Conservation (phyloP, 306 rosid genomes). For the Vigna nakashimae region DNA sequence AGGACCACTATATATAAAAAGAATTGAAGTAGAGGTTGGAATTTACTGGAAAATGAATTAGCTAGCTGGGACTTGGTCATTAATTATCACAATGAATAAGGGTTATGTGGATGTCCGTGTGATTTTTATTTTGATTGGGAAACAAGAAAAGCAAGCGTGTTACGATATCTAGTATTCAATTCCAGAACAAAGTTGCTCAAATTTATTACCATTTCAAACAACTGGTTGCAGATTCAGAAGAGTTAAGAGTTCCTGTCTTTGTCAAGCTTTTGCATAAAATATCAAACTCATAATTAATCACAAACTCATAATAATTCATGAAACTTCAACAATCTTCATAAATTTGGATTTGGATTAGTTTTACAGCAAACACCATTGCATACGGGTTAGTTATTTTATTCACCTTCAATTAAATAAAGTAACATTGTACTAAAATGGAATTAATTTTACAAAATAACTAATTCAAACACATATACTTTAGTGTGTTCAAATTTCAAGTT, state of each 20-base stretch:
- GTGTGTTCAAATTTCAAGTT: no score
- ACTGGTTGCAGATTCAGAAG: background rate
- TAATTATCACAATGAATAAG: background rate
- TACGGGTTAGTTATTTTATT: no score
- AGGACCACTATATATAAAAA: constrained; percentile 6
- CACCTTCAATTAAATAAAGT: no score
- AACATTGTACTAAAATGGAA: no score
- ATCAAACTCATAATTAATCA: background rate
- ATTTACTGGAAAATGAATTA: constrained; percentile 8
- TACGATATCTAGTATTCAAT: constrained; percentile 5
- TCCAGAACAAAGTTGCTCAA: background rate
- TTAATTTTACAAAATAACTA: no score
- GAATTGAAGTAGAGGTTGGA: background rate
- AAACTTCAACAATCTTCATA: background rate
- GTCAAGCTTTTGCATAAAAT: background rate
- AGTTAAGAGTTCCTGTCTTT: background rate
- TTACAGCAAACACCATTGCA: background rate
- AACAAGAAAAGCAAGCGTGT: constrained; percentile 7
- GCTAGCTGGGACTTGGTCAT: background rate
- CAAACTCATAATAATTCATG: background rate
- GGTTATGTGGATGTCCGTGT: background rate
- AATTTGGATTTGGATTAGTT: background rate
- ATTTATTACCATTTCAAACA: background rate
- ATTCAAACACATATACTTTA: no score
- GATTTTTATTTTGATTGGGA: background rate